Percentiles rank a stretch among this genome's conserved stretches.
Evolutionary conservation across 192 early-diverging fungal genomes (phyloP).

Genomic region (Chytriomyces confervae): DNA sequence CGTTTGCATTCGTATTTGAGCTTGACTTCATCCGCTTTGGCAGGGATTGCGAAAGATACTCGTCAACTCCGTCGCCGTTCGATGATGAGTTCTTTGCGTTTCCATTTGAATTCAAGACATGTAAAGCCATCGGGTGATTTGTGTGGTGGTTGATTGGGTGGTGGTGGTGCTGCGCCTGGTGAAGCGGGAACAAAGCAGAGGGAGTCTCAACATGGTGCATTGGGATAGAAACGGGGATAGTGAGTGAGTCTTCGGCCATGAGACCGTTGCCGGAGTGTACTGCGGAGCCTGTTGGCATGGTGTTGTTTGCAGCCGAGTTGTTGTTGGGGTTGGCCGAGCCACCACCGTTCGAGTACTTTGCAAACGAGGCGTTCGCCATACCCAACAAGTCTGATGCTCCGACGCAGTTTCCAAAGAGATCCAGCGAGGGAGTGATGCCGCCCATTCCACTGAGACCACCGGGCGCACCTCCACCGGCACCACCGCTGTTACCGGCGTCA

Average conservation of each 20-base stretch:
- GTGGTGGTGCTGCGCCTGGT: conserved; percentile 16
- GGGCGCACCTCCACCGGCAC: neutral
- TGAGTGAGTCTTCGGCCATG: neutral
- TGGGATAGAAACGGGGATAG: neutral
- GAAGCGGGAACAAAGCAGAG: neutral
- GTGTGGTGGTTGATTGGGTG: neutral
- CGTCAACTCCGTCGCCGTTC: neutral
- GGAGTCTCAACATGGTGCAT: neutral
- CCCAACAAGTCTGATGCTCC: neutral
- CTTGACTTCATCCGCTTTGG: conserved; percentile 14
- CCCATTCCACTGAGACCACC: neutral
- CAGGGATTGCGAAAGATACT: neutral
- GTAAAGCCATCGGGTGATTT: neutral
- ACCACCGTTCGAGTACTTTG: too few relatives aligned
- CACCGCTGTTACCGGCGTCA: neutral
- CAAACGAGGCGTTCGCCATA: too few relatives aligned
- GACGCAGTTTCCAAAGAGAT: neutral
- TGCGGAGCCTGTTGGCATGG: neutral
- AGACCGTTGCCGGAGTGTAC: neutral
- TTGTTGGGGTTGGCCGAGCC: neutral
- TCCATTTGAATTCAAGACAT: neutral
- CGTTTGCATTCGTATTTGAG: neutral
- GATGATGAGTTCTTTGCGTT: neutral
- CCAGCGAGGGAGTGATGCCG: neutral
- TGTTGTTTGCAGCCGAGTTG: neutral